phyloP scores from a whole-genome alignment of 1,139 yeast genomes.

The Lodderomyces theae region DNA sequence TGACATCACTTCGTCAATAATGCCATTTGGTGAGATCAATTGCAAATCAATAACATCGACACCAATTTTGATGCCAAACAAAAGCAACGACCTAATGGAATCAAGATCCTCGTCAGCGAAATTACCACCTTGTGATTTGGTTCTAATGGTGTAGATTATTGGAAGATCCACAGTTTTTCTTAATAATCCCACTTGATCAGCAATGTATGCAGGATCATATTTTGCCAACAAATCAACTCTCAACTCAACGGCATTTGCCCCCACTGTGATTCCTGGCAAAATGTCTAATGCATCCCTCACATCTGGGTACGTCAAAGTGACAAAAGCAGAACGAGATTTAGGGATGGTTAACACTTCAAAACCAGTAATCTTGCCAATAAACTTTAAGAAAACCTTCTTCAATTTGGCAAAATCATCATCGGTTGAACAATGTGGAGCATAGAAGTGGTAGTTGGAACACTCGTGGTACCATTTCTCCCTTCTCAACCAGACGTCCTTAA shows the following conservation, averaged over 20 bases:
- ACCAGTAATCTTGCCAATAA: constrained; percentile 66
- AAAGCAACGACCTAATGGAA: constrained; percentile 49
- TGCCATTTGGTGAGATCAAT: constrained; percentile 38
- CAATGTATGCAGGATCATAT: constrained; percentile 54
- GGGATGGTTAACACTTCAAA: constrained; percentile 44
- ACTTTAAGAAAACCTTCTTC: constrained; percentile 58
- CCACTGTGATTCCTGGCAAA: constrained; percentile 53
- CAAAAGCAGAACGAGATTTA: constrained; percentile 59
- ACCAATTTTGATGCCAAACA: constrained; percentile 67
- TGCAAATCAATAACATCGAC: constrained; percentile 57
- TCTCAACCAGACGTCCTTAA: constrained; percentile 76
- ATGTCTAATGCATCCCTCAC: constrained; percentile 43
- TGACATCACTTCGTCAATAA: constrained; percentile 29
- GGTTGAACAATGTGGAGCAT: constrained; percentile 66
- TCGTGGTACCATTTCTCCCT: constrained; percentile 79
- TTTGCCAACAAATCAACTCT: constrained; percentile 66
- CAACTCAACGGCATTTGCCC: constrained; percentile 80
- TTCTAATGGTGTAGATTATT: constrained; percentile 77
- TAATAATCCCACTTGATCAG: constrained; percentile 69
- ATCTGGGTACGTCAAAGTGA: constrained; percentile 64
- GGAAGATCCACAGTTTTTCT: constrained; percentile 67
- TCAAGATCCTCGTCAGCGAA: constrained; percentile 56
- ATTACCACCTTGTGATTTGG: constrained; percentile 76
- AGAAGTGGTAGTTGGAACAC: constrained; percentile 77
- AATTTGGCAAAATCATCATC: constrained; percentile 56